Evolutionary conservation across 1,284 basidiomycete species (phyloP).

Genomic region (Boletus sp.): DNA sequence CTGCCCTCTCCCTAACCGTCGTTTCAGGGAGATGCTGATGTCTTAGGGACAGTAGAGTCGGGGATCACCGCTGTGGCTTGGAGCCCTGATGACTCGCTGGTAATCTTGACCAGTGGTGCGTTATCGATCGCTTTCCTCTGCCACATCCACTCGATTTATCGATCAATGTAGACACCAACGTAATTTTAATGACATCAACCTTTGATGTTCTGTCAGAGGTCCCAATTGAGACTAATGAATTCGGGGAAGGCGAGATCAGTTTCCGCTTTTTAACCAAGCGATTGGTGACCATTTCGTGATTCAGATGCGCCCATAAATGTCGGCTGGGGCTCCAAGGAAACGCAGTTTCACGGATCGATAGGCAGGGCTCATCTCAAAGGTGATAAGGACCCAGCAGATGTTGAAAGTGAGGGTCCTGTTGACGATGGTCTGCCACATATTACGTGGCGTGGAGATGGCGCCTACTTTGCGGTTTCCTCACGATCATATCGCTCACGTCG

Average conservation of each 20-base stretch:
- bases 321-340: constrained; percentile 96
- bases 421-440: constrained; percentile 76
- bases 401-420: constrained; percentile 55
- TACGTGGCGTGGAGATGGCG: constrained; percentile 91
- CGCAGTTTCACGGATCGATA: constrained; percentile 95
- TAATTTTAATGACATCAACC: constrained; percentile 85
- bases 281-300: constrained; percentile 12
- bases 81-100: constrained; percentile 87
- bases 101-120: constrained; percentile 76
- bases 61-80: constrained; percentile 83
- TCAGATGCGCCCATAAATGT: constrained; percentile 88
- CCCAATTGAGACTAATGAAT: constrained; percentile 68
- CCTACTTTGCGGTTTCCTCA: constrained; percentile 83
- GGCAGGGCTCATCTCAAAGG: constrained; percentile 71
- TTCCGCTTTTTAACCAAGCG: constrained; percentile 3
- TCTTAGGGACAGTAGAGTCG: constrained; percentile 83
- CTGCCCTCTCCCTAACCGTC: constrained; percentile 1
- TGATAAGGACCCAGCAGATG: constrained; percentile 44
- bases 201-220: constrained; percentile 87
- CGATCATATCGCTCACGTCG: constrained; percentile 48
- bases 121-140: neutral
- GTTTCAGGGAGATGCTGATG: constrained; percentile 44
- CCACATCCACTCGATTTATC: constrained; percentile 2
- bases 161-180: constrained; percentile 52
- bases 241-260: constrained; percentile 69